Base-by-base conservation (phyloP, 768 basidiomycete species). In the Agrocybe praecox region DNA sequence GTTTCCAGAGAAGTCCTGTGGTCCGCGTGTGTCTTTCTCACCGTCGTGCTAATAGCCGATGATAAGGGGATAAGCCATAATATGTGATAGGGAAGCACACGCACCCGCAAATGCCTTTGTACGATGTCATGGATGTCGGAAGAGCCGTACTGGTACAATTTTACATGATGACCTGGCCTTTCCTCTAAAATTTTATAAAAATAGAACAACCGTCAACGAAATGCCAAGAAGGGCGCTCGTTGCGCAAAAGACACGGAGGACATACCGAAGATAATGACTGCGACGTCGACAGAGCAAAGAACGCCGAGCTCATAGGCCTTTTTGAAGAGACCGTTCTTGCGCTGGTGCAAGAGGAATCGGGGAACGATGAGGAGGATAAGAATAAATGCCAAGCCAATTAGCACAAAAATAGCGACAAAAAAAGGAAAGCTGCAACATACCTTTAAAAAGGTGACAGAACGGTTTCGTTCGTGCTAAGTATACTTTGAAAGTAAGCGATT, bases 221-320 rank as follows among this genome's bases (percentile, higher is more conserved):
- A 56, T 61, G 60, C 53, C 61, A 55, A 58, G 56, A 47, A 12
- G 55, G 60, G 61, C 45, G 18, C 33, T 58, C 51, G 51, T 44
- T 18, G 53, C 47, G 34, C 22, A 46, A 45, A 32, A 53, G 42
- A 26, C 47, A 29, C 22, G 54, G 48, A 15, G 53, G 52, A 61
- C 65, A 22, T 51, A 74, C 73, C 91, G 60, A 94, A 92, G 69
- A 94, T 90, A 70, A 93, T 89, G 69, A 94, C 90, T 5, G 90
- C 89, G 42, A 94, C 90, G 65, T 93, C 91, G 63, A 93, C 92
- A 14, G 89, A 91, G 69, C 92, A 94, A 42, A 93, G 83, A 2
- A 93, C 91, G n/a, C 90, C 91, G 59, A 94, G 88, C 73, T 93
- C 91, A 67, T 92, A 92, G 0, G 92, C 91, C 67, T 93, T 93